Evolutionary conservation across 2,329 filamentous ascomycete species (phyloP), one percentile per base, ranked within the genome.

Genomic region (Dothistroma septosporum): DNA sequence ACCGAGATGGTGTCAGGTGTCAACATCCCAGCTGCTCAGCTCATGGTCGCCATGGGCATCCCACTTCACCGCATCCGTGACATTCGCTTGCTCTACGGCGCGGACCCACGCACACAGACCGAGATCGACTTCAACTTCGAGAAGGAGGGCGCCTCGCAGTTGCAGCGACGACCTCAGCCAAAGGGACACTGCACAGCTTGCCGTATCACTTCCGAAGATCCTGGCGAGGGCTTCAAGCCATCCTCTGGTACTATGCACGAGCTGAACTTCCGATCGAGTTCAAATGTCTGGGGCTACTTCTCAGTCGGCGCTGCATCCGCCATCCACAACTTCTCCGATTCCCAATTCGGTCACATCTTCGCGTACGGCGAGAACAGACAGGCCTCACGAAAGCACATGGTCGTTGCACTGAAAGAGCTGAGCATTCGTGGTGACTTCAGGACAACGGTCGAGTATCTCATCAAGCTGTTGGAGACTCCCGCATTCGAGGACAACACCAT

Each of bases 211-310:
- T 99, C 94, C 0, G 94, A 99, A 77, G 94, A 99, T 76, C 94
- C 94, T 10, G 94, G 95, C 72, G 94, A 99, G 83, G 94, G 94
- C 57, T 99, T 99, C 87, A 99, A 99, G 85, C 94, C 94, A 61
- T 99, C 94, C 50, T 96, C 93, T 73, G 94, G 94, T 86, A 96
- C 93, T 57, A 95, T 99, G 86, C 94, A 97, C 81, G 94, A 99
- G 74, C 82, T 99, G 73, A 99, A 99, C 83, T 99, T 99, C 86
- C 87, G 94, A 74, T 95, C 90, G 81, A 96, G 92, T 76, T 97
- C 94, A 65, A 99, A 99, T 70, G 94, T 97, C 59, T 99, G 94
- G 94, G 94, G 94, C 83, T 99, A 99, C 80, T 99, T 99, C 86
- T 99, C 94, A 57, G 94, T 99, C 76, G 91, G 92, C 80, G 94